Percentiles rank a stretch among this genome's conserved stretches.
These are phyloP conservation scores for Warburgia ugandensis DNA, from an alignment of 164 flowering plant genomes.

Conservation along the genomic window DNA sequence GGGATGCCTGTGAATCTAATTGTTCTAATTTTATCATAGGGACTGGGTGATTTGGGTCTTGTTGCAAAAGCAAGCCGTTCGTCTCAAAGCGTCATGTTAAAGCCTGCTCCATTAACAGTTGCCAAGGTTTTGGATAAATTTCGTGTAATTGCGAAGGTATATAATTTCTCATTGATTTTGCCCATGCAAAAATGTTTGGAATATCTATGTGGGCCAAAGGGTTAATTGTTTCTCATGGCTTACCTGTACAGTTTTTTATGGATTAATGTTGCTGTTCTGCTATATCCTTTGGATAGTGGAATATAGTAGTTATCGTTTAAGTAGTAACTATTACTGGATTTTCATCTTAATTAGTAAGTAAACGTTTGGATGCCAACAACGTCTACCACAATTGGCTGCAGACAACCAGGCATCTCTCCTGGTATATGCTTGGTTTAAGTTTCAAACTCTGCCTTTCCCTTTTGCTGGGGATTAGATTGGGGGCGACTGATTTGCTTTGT, in stretches of 20 bases:
- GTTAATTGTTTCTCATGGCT: background rate
- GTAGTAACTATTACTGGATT: too few relatives aligned
- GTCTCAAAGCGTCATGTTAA: constrained; percentile 71
- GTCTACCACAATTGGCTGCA: too few relatives aligned
- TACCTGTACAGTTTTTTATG: background rate
- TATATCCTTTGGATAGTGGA: too few relatives aligned
- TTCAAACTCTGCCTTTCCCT: too few relatives aligned
- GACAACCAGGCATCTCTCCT: too few relatives aligned
- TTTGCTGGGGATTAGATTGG: too few relatives aligned
- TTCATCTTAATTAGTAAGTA: too few relatives aligned
- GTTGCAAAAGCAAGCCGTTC: constrained; percentile 90
- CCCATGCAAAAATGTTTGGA: background rate
- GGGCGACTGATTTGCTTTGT: too few relatives aligned
- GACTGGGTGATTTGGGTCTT: constrained; percentile 86
- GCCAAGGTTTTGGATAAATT: constrained; percentile 81
- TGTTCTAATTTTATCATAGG: constrained; percentile 25
- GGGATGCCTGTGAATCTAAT: background rate
- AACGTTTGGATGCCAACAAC: too few relatives aligned
- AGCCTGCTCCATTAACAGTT: constrained; percentile 71
- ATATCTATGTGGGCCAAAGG: constrained; percentile 2
- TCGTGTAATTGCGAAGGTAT: constrained; percentile 78
- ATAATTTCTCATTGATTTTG: background rate
- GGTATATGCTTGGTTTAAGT: too few relatives aligned
- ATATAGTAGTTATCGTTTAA: too few relatives aligned
- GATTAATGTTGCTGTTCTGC: too few relatives aligned